These are phyloP conservation scores for Metschnikowia amazonensis DNA, from an alignment of 805 yeast genomes.

Conservation along the genomic window DNA sequence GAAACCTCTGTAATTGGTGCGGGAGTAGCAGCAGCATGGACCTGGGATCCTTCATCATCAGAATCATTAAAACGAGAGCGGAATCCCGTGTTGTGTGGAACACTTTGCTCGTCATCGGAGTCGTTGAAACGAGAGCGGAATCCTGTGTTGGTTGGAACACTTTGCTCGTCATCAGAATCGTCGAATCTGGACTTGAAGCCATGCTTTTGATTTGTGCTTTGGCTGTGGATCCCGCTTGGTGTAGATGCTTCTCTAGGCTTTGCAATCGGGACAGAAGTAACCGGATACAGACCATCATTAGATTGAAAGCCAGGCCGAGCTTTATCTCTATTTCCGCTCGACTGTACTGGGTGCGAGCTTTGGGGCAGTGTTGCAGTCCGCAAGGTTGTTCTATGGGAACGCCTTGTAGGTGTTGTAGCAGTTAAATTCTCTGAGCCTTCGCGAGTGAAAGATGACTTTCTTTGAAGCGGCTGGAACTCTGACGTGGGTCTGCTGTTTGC, in stretches of 20 bases:
- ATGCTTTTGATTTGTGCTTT: not conserved
- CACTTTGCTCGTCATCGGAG: constrained; percentile 50
- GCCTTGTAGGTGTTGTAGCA: constrained; percentile 1
- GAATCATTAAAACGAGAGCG: constrained; percentile 29
- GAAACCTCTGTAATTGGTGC: constrained; percentile 7
- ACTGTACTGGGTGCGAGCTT: not conserved
- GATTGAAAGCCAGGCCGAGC: not conserved
- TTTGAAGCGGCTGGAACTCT: constrained; percentile 37
- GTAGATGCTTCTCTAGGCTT: not conserved
- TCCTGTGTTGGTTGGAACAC: constrained; percentile 8
- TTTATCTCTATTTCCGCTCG: not conserved
- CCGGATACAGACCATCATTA: not conserved
- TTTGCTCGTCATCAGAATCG: constrained; percentile 60
- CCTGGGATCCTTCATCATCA: constrained; percentile 23
- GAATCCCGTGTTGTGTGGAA: constrained; percentile 15
- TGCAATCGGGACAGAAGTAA: not conserved
- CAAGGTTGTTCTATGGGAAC: constrained; percentile 9
- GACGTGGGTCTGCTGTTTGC: constrained; percentile 44
- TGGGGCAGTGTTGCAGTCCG: constrained; percentile 5
- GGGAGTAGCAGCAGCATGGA: not conserved
- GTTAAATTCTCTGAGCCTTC: constrained; percentile 11
- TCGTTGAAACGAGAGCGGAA: constrained; percentile 28
- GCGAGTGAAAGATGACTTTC: constrained; percentile 58
- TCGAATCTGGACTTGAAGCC: constrained; percentile 51
- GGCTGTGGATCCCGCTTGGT: not conserved